These are phyloP conservation scores for Ampelocalamus luodianensis DNA, from an alignment of 176 grass and related monocot species.

Conservation along the genomic window DNA sequence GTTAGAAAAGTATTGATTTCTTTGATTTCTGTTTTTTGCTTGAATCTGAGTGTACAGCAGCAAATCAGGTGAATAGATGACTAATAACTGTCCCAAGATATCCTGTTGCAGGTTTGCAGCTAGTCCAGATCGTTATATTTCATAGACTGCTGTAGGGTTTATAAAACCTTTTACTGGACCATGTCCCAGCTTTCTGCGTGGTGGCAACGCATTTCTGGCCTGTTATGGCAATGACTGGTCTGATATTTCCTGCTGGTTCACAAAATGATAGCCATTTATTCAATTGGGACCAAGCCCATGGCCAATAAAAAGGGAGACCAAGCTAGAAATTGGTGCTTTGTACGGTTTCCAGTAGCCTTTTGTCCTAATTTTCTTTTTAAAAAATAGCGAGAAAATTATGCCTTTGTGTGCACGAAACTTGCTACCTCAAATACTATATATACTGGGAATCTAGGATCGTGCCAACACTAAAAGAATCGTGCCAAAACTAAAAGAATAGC, in stretches of 20 bases:
- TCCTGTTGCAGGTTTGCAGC: neutral
- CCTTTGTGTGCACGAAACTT: neutral
- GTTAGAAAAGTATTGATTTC: neutral
- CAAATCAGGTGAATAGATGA: neutral
- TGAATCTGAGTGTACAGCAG: neutral
- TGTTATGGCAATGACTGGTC: neutral
- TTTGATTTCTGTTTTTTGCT: neutral
- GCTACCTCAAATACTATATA: slow-evolving; percentile 10
- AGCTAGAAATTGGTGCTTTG: neutral
- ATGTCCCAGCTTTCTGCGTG: neutral
- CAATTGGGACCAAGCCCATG: neutral
- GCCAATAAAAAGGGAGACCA: neutral
- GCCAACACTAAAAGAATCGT: slow-evolving; percentile 13
- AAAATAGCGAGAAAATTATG: neutral
- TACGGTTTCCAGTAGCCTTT: neutral
- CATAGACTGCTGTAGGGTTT: neutral
- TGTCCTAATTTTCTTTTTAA: neutral
- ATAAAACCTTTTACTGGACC: neutral
- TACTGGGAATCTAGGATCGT: slow-evolving; percentile 6
- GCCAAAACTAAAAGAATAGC: slow-evolving; percentile 22
- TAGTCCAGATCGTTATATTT: neutral
- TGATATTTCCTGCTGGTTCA: neutral
- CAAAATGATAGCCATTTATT: neutral
- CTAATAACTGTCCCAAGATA: neutral
- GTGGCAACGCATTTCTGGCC: neutral